These are phyloP conservation scores for Botrytis squamosa DNA, from an alignment of 2,329 filamentous ascomycete species.

Conservation along the genomic window DNA sequence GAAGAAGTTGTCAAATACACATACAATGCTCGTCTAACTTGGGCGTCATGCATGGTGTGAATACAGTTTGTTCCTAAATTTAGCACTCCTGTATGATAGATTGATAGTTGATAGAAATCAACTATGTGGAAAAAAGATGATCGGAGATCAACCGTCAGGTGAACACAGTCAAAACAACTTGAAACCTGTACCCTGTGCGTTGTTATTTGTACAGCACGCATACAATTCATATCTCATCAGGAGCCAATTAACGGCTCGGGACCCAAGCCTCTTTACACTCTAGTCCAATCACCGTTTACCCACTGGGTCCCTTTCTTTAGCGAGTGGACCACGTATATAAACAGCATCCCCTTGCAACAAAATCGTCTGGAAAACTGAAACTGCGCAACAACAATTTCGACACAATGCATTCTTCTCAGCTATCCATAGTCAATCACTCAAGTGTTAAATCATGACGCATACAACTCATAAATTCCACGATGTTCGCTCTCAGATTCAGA, in stretches of 20 bases:
- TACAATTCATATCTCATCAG: neutral
- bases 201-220: conserved; percentile 13
- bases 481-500: neutral
- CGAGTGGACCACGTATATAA: conserved; percentile 22
- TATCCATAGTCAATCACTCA: neutral
- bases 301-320: conserved; percentile 16
- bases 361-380: conserved; percentile 9
- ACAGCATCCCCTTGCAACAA: conserved; percentile 10
- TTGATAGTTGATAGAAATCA: neutral
- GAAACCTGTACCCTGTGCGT: conserved; percentile 3
- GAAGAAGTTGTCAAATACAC: neutral
- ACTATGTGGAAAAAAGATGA: neutral
- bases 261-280: neutral
- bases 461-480: neutral
- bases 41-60: neutral
- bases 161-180: neutral
- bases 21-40: neutral
- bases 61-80: neutral
- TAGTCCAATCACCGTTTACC: conserved; percentile 11
- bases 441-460: conserved; percentile 7
- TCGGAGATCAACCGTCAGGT: neutral
- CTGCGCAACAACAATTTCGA: neutral
- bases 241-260: neutral
- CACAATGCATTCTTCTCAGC: conserved; percentile 8
- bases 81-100: neutral